phyloP scores from a whole-genome alignment of 1,284 basidiomycete species.

The Melampsora larici-populina region DNA sequence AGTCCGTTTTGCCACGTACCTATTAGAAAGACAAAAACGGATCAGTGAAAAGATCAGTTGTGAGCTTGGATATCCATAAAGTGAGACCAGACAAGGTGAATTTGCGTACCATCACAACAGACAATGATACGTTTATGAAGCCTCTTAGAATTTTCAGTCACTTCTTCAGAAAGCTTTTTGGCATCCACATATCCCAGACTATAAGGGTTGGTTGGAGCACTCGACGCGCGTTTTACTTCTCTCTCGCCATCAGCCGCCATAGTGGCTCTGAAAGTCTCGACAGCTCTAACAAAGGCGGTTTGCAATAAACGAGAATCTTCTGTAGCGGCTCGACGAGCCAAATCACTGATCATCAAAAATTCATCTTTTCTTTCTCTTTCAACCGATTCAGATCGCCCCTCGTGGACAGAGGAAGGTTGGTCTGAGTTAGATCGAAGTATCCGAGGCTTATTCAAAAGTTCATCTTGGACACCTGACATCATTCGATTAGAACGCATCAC shows the following conservation, averaged over 20 bases:
- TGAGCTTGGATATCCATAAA: background rate
- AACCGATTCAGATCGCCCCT: background rate
- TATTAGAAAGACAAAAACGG: background rate
- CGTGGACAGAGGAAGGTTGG: background rate
- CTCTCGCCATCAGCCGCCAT: background rate
- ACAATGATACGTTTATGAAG: slow-evolving; percentile 39
- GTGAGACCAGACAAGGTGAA: background rate
- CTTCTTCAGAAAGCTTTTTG: slow-evolving; percentile 8
- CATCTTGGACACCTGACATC: too few species aligned
- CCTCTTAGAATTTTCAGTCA: slow-evolving; percentile 10
- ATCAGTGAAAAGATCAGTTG: background rate
- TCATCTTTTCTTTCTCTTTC: background rate
- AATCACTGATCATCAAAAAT: background rate
- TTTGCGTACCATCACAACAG: slow-evolving; percentile 32
- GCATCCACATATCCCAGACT: slow-evolving; percentile 35
- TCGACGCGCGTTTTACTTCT: slow-evolving; percentile 1
- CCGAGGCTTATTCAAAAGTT: background rate
- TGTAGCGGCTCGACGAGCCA: background rate
- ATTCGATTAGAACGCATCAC: too few species aligned
- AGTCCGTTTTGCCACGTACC: slow-evolving; percentile 40
- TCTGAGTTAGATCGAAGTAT: background rate
- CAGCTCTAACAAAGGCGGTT: background rate
- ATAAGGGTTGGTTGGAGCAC: slow-evolving; percentile 7
- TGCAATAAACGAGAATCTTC: background rate
- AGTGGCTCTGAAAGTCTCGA: slow-evolving; percentile 1